phyloP scores from a whole-genome alignment of 495 filamentous ascomycete species.

The Parathielavia appendiculata region DNA sequence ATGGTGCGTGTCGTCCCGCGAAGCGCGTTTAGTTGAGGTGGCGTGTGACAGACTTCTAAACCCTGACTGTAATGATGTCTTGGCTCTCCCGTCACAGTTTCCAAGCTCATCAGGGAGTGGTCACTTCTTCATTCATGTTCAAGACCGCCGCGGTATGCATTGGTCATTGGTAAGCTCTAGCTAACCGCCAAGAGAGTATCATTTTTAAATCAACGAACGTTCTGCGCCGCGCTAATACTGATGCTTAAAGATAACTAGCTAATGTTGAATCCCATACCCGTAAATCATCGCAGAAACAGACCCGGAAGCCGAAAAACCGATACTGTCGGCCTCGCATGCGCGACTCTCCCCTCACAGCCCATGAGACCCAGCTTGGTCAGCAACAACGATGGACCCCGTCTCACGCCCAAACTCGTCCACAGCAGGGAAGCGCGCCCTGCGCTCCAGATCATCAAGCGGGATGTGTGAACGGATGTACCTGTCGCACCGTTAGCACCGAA shows the following conservation, averaged over 20 bases:
- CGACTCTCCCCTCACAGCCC: conserved; percentile 30
- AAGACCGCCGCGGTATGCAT: too few species aligned
- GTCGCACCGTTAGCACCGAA: neutral
- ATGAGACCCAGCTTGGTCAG: conserved; percentile 46
- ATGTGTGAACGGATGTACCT: conserved; percentile 66
- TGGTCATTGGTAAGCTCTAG: neutral
- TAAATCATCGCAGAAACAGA: neutral
- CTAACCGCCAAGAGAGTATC: too few species aligned
- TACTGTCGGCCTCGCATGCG: neutral
- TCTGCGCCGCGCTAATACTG: conserved; percentile 6
- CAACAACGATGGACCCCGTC: conserved; percentile 32
- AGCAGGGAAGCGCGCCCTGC: conserved; percentile 57
- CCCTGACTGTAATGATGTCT: too few species aligned
- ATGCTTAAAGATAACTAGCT: neutral
- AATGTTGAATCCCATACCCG: neutral
- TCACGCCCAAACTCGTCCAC: conserved; percentile 56
- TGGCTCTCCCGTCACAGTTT: too few species aligned
- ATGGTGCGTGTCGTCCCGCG: too few species aligned
- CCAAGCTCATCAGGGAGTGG: too few species aligned
- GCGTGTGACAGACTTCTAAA: too few species aligned
- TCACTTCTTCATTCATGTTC: too few species aligned
- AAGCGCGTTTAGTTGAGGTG: too few species aligned
- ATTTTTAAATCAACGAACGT: neutral
- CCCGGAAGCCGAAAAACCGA: neutral
- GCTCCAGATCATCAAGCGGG: conserved; percentile 64